Conservation (phyloP, 1,139 yeast genomes). For the Nematodospora anomalae region DNA sequence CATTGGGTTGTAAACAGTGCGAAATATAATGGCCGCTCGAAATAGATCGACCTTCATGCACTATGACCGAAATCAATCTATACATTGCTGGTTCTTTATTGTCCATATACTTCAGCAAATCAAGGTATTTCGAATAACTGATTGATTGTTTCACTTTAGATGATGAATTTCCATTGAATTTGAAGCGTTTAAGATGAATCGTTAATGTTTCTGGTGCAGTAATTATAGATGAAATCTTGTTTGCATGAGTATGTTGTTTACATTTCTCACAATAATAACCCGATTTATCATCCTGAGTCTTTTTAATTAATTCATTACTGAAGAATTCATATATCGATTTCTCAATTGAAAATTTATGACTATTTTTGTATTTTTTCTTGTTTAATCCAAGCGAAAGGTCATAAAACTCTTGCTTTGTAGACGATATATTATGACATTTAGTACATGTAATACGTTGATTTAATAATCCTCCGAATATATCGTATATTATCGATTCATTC, state of each 20-base stretch:
- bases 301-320: slow-evolving; percentile 71
- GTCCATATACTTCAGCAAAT: slow-evolving; percentile 62
- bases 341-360: slow-evolving; percentile 55
- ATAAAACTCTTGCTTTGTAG: slow-evolving; percentile 90
- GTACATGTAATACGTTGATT: slow-evolving; percentile 84
- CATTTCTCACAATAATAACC: slow-evolving; percentile 91
- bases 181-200: slow-evolving; percentile 85
- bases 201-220: slow-evolving; percentile 86
- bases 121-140: slow-evolving; percentile 73
- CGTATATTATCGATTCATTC: slow-evolving; percentile 80
- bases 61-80: slow-evolving; percentile 79
- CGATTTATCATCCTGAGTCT: slow-evolving; percentile 58
- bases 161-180: slow-evolving; percentile 74
- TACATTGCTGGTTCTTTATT: slow-evolving; percentile 54
- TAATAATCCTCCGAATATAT: slow-evolving; percentile 88
- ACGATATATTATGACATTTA: slow-evolving; percentile 76
- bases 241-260: slow-evolving; percentile 71
- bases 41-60: slow-evolving; percentile 91
- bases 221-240: slow-evolving; percentile 70
- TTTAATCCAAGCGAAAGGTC: slow-evolving; percentile 79
- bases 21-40: slow-evolving; percentile 93
- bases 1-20: slow-evolving; percentile 88
- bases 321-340: slow-evolving; percentile 78
- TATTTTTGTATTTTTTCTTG: slow-evolving; percentile 30
- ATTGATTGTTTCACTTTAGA: slow-evolving; percentile 88